Conservation (phyloP, 345 rosid species). For the Brassica rapa region DNA sequence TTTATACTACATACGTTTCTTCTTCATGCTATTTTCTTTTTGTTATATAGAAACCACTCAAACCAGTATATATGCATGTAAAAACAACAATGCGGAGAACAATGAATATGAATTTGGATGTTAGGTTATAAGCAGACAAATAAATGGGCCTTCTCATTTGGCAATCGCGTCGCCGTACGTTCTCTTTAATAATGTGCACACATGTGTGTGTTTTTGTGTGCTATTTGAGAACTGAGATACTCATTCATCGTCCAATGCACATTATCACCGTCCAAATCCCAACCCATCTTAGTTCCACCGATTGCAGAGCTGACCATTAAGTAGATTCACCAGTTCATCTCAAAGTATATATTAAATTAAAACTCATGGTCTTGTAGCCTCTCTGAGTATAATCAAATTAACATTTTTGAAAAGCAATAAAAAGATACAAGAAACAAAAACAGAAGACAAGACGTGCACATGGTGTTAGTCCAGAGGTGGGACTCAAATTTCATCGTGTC, state of each 20-base stretch:
- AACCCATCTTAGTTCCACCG: background rate
- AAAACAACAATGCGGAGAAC: background rate
- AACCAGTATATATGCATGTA: too few relatives aligned
- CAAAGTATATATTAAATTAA: background rate
- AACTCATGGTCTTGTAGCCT: background rate
- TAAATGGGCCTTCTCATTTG: conserved; percentile 33
- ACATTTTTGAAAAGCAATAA: background rate
- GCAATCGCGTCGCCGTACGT: conserved; percentile 35
- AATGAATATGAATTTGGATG: conserved; percentile 20
- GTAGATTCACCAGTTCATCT: background rate
- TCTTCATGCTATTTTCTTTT: background rate
- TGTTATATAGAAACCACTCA: too few relatives aligned
- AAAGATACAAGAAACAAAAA: conserved; percentile 3
- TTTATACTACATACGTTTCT: background rate
- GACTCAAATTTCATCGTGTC: conserved; percentile 21
- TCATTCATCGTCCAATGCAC: conserved; percentile 19
- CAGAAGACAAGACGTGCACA: conserved; percentile 9
- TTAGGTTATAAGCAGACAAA: conserved; percentile 34
- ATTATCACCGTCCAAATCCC: conserved; percentile 9
- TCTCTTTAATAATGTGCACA: conserved; percentile 23
- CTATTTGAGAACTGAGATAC: background rate
- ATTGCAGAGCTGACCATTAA: background rate
- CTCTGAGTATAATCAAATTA: background rate
- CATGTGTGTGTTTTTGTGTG: conserved; percentile 11
- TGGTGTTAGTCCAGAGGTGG: conserved; percentile 23